phyloP scores from a whole-genome alignment of 371 early-diverging fungal genomes.

The Zychaea mexicana region DNA sequence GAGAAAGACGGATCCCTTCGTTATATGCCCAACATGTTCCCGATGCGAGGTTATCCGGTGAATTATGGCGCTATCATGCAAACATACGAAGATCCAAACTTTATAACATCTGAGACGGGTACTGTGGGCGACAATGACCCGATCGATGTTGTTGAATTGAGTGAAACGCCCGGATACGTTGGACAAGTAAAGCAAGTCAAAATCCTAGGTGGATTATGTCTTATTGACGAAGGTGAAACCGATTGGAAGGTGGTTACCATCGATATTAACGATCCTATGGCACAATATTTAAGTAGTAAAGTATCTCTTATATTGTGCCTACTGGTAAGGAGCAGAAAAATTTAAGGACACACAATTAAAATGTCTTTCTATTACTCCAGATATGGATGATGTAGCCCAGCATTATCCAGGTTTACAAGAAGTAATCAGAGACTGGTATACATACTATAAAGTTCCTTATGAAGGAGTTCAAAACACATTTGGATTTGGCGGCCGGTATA shows the following conservation, averaged over 20 bases:
- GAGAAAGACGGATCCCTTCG: slow-evolving; percentile 97
- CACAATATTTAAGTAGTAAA: slow-evolving; percentile 77
- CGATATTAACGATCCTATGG: slow-evolving; percentile 90
- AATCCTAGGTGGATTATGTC: slow-evolving; percentile 90
- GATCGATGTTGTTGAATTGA: slow-evolving; percentile 94
- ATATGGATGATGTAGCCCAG: slow-evolving; percentile 5
- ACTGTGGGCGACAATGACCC: slow-evolving; percentile 96
- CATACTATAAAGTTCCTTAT: slow-evolving; percentile 5
- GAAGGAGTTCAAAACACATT: neutral
- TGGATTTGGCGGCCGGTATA: slow-evolving; percentile 5
- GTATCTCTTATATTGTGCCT: too few species aligned
- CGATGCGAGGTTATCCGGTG: slow-evolving; percentile 99
- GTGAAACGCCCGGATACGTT: slow-evolving; percentile 74
- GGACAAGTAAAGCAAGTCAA: slow-evolving; percentile 98
- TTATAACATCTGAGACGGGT: slow-evolving; percentile 81
- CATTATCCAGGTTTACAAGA: slow-evolving; percentile 1
- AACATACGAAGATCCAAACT: slow-evolving; percentile 98
- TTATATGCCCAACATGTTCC: slow-evolving; percentile 98
- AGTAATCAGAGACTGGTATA: slow-evolving; percentile 3
- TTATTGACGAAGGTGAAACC: slow-evolving; percentile 96
- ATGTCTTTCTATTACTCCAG: too few species aligned
- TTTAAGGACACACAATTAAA: too few species aligned
- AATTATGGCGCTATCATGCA: slow-evolving; percentile 99
- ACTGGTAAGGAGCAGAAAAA: too few species aligned
- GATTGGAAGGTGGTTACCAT: slow-evolving; percentile 98